Base-by-base conservation (phyloP, 495 filamentous ascomycete genomes). In the Trypethelium eluteriae region DNA sequence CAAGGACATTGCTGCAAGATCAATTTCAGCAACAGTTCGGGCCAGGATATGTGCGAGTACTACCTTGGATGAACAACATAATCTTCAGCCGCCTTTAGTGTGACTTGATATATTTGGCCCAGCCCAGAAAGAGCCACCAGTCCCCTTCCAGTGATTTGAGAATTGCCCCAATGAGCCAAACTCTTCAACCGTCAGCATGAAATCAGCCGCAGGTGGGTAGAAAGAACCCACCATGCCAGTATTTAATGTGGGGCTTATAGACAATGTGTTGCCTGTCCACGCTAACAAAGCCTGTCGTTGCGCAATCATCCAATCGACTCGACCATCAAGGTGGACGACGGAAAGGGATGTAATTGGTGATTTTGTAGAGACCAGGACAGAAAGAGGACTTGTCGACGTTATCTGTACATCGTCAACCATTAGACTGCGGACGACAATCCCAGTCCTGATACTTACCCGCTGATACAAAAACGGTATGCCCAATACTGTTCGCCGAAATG, bases 381-480 rank as follows among this genome's bases (percentile, higher is more conserved):
- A 93, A 67, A 96, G 84, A 2, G 93, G 92, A 53, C 83, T 89
- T 2, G 92, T 89, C 1, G 93, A 94, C 64, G 89, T 85, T 65
- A 96, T 84, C 81, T 89, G 71, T 0, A 12, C 11, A 1, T 12
- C 46, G 47, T 69, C 59, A 67, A 35, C n/a, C 16, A 11, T 16
- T 53, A 3, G 32, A 16, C 14, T 46, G 11, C 6, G 44, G 25
- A 25, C 1, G 25, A 25, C 25, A 25, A 25, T 5, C 38, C 32
- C 6, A 53, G 38, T 11, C 36, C 7, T 34, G 38, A 32, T 25
- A 62, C 62, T 56, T 64, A 86, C 82, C 76, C 84, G 85, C 78
- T 97, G 94, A 77, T 98, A 98, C 68, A 98, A 82, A 76, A 98
- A 98, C 5, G 94, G 94, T 44, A 97, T 85, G 63, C 92, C 89